A percentile compares a stretch with the other conserved stretches of the same genome.
Conservation (phyloP, 441 rosid genomes). For the Eugenia klotzschiana region DNA sequence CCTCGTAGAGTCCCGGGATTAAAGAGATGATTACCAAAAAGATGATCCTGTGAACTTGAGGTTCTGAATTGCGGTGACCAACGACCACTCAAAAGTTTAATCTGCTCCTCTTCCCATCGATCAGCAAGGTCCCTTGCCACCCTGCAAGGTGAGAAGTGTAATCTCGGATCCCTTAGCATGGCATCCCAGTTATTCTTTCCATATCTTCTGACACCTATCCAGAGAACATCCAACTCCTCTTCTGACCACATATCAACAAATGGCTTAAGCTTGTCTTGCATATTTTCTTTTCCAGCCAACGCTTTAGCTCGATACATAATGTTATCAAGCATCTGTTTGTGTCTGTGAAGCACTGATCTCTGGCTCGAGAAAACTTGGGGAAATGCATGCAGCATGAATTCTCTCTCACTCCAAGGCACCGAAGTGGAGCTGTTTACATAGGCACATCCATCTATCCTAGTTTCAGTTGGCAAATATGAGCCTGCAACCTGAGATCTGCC, state of each 20-base stretch:
- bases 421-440: not conserved
- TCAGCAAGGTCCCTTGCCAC: constrained; percentile 14
- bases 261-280: constrained; percentile 11
- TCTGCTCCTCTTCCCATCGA: constrained; percentile 20
- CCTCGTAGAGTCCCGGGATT: constrained; percentile 5
- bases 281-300: constrained; percentile 10
- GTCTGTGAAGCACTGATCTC: constrained; percentile 13
- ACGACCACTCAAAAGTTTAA: constrained; percentile 11
- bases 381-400: constrained; percentile 6
- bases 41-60: constrained; percentile 5
- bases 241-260: constrained; percentile 15
- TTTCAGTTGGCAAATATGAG: constrained; percentile 13
- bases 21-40: not conserved
- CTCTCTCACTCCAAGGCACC: constrained; percentile 3
- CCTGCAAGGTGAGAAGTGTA: constrained; percentile 17
- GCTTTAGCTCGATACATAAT: constrained; percentile 14
- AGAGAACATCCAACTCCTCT: constrained; percentile 22
- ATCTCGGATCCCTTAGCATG: constrained; percentile 14
- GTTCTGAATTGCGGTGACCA: constrained; percentile 1
- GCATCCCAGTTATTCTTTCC: constrained; percentile 21
- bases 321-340: constrained; percentile 27
- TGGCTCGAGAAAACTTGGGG: constrained; percentile 12
- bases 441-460: constrained; percentile 2
- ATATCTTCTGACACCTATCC: constrained; percentile 22
- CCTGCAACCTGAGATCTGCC: constrained; percentile 15